Evolutionary conservation across 83 land plant genomes (phyloP).

Genomic region (Isoetes engelmannii): DNA sequence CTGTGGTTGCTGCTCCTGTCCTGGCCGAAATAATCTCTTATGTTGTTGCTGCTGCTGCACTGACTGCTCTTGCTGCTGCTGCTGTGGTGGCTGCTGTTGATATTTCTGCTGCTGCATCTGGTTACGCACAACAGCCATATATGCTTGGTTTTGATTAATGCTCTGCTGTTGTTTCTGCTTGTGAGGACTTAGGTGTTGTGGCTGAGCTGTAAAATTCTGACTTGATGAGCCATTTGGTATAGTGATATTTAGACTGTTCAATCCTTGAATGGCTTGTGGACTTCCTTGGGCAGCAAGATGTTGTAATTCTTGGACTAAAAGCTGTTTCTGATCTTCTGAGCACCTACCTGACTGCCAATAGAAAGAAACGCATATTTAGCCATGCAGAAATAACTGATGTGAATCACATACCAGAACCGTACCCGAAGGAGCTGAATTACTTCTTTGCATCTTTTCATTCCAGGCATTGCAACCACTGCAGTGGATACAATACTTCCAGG

Average conservation of each 20-base stretch:
- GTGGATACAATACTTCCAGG: conserved; percentile 6
- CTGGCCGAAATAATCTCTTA: not conserved
- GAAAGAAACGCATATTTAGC: not conserved
- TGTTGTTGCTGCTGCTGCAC: not conserved
- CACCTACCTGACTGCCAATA: conserved; percentile 13
- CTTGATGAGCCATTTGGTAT: conserved; percentile 14
- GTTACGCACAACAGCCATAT: conserved; percentile 17
- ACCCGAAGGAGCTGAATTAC: not conserved
- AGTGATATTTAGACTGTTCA: conserved; percentile 13
- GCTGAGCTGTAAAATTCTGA: conserved; percentile 3
- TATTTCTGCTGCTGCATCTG: conserved; percentile 15
- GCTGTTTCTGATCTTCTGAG: conserved; percentile 15
- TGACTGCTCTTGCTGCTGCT: not conserved
- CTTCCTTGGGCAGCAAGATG: conserved; percentile 23
- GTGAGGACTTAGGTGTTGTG: conserved; percentile 1
- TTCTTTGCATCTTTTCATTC: not conserved
- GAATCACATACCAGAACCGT: not conserved
- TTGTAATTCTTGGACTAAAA: conserved; percentile 12
- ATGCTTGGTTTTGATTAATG: conserved; percentile 5
- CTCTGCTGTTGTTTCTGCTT: not conserved
- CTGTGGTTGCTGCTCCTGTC: not conserved
- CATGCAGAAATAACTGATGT: not conserved
- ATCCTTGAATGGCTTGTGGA: conserved; percentile 20
- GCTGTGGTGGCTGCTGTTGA: conserved; percentile 21
- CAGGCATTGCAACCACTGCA: not conserved